phyloP scores from a whole-genome alignment of 495 filamentous ascomycete genomes.

The Aspergillus olivimuriae region DNA sequence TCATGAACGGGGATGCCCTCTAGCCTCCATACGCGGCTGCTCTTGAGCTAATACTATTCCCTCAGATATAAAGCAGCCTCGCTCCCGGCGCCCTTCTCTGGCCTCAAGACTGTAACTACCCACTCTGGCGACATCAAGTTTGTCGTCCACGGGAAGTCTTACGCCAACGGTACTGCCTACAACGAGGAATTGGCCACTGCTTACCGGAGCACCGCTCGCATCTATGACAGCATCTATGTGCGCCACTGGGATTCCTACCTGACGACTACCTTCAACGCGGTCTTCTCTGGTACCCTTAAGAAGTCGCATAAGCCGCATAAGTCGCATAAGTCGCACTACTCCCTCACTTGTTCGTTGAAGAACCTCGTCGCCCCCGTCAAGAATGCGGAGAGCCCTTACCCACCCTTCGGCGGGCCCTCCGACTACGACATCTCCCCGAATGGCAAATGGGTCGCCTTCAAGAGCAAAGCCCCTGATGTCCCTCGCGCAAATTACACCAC shows the following conservation, averaged over 20 bases:
- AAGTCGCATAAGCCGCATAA: conserved; percentile 11
- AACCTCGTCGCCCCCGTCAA: conserved; percentile 39
- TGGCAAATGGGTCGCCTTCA: conserved; percentile 36
- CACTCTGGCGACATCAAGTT: conserved; percentile 52
- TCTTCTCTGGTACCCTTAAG: conserved; percentile 38
- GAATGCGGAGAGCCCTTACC: conserved; percentile 39
- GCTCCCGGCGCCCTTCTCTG: conserved; percentile 55
- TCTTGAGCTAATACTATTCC: no score
- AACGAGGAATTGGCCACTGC: conserved; percentile 52
- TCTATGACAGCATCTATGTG: conserved; percentile 66
- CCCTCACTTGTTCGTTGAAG: conserved; percentile 17
- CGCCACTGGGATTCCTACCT: conserved; percentile 74
- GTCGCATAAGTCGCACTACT: conserved; percentile 14
- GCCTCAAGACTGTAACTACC: conserved; percentile 57
- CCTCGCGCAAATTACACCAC: conserved; percentile 33
- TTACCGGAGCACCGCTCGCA: conserved; percentile 51
- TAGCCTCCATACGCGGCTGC: no score
- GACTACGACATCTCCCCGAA: conserved; percentile 38
- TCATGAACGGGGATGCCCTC: conserved; percentile 23
- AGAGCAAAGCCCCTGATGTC: conserved; percentile 37
- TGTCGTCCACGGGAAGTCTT: conserved; percentile 53
- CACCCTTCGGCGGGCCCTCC: conserved; percentile 32
- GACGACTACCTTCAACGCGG: conserved; percentile 40
- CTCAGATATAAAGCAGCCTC: conserved; percentile 51
- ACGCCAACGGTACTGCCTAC: conserved; percentile 54